Base-by-base conservation (phyloP, 1,284 basidiomycete genomes). In the Malassezia caprae region DNA sequence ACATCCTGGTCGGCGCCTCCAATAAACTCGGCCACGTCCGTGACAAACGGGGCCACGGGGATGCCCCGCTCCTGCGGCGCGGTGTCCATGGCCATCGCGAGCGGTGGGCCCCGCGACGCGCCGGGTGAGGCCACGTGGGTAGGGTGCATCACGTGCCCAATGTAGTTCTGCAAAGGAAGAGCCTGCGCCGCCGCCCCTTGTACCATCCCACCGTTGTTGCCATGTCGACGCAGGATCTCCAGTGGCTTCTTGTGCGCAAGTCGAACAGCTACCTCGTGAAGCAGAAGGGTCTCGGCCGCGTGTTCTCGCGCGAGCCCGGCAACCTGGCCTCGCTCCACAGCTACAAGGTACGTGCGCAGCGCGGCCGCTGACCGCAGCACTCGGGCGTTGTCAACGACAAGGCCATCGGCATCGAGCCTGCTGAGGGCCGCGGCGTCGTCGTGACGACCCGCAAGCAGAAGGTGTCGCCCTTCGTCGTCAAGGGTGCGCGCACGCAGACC, bases 11-110 rank as follows among this genome's bases (percentile, higher is more conserved):
- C 83, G 28, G 84, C 80, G 1, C 87, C 84, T 13, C 87, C 87
- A 6, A 96, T 78, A 69, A 89, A 88, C 66, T 86, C 82, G 59
- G 88, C 87, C 35, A 96, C 88, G 76, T 94, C 81, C 84, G 47
- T 89, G 56, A 96, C 86, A 73, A 98, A 98, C 0, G 89, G 88
- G 4, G 93, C 91, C 74, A 85, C 84, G 12, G 91, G 91, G 56
- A 98, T 96, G 1, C 91, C 91, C 50, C 90, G 80, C 1, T 89
- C 83, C 68, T 93, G 96, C 58, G 56, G 31, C 40, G 28, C 39
- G 17, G 17, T 28, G 39, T 24, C 30, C 49, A 35, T 37, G 17
- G 48, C 48, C 48, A 46, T 54, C 24, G 26, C 15, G 15, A 17
- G 12, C 37, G 37, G 8, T 43, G 35, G 46, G 51, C 51, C 48